Conservation (phyloP, 768 basidiomycete species). For the Leccinum subtestaceum region DNA sequence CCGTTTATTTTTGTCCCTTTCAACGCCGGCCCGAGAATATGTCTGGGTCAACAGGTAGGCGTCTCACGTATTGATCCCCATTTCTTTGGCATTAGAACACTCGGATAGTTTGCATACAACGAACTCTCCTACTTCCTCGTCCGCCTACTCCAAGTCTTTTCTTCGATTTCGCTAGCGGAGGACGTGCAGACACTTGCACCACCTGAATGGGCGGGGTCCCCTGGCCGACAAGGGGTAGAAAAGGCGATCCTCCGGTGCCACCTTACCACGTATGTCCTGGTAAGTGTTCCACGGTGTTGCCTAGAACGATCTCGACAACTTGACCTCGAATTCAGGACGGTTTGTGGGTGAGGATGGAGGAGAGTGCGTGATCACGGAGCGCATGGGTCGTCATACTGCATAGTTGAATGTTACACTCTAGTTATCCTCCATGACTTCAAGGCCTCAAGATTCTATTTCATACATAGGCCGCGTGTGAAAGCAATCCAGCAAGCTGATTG, state of each 20-base stretch:
- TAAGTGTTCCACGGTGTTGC: conserved; percentile 20
- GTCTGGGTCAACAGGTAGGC: conserved; percentile 36
- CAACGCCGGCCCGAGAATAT: conserved; percentile 40
- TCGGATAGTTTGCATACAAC: conserved; percentile 57
- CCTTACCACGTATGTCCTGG: conserved; percentile 53
- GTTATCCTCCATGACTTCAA: neutral
- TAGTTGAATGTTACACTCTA: neutral
- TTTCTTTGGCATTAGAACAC: conserved; percentile 1
- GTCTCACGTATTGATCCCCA: neutral
- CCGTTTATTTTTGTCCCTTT: conserved; percentile 49
- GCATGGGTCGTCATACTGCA: neutral
- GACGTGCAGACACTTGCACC: conserved; percentile 49
- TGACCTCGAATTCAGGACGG: conserved; percentile 13
- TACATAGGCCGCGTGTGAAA: no score
- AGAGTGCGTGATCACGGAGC: conserved; percentile 5
- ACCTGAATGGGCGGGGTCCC: conserved; percentile 37
- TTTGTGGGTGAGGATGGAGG: conserved; percentile 27
- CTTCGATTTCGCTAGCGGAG: conserved; percentile 41
- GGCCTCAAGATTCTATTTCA: no score
- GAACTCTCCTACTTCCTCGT: conserved; percentile 63
- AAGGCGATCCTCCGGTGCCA: conserved; percentile 45
- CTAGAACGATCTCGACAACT: neutral
- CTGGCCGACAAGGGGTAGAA: conserved; percentile 43
- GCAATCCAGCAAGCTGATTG: no score
- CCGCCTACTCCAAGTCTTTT: conserved; percentile 55